Evolutionary conservation across 768 basidiomycete species (phyloP).

Genomic region (Kwoniella dejecticola): DNA sequence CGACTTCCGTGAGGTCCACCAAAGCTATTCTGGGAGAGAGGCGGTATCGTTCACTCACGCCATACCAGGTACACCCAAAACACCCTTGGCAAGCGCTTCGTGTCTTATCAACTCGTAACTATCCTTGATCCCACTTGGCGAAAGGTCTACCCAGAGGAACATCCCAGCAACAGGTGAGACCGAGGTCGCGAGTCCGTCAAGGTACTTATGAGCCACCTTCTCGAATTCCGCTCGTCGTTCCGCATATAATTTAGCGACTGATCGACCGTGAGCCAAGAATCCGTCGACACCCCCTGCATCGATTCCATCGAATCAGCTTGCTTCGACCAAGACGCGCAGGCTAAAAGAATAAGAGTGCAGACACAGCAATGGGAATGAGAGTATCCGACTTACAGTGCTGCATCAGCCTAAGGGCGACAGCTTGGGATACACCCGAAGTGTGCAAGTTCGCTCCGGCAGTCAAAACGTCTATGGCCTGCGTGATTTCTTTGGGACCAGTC

Average conservation of each 20-base stretch:
- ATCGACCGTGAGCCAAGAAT: slow-evolving; percentile 68
- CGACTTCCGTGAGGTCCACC: too few relatives aligned
- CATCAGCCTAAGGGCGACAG: slow-evolving; percentile 43
- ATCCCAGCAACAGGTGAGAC: slow-evolving; percentile 59
- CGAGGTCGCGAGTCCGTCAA: slow-evolving; percentile 69
- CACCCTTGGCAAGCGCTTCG: slow-evolving; percentile 75
- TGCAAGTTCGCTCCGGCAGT: slow-evolving; percentile 59
- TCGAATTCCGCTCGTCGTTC: slow-evolving; percentile 69
- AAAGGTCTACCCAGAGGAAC: slow-evolving; percentile 71
- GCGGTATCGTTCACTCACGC: too few relatives aligned
- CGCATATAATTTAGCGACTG: slow-evolving; percentile 64
- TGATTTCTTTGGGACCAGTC: slow-evolving; percentile 69
- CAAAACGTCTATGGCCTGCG: slow-evolving; percentile 68
- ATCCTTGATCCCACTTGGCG: slow-evolving; percentile 62
- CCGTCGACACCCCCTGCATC: slow-evolving; percentile 75
- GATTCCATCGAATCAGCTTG: too few relatives aligned
- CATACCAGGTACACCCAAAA: slow-evolving; percentile 81
- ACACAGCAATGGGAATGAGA: too few relatives aligned
- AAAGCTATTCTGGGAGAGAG: too few relatives aligned
- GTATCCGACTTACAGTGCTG: slow-evolving; percentile 32
- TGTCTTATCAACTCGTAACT: slow-evolving; percentile 72
- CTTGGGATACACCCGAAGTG: slow-evolving; percentile 51
- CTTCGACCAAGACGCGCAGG: too few relatives aligned
- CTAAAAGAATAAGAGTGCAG: too few relatives aligned
- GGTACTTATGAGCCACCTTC: slow-evolving; percentile 69